phyloP scores from a whole-genome alignment of 257 asterid species.

The Solanum gandarillasii region DNA sequence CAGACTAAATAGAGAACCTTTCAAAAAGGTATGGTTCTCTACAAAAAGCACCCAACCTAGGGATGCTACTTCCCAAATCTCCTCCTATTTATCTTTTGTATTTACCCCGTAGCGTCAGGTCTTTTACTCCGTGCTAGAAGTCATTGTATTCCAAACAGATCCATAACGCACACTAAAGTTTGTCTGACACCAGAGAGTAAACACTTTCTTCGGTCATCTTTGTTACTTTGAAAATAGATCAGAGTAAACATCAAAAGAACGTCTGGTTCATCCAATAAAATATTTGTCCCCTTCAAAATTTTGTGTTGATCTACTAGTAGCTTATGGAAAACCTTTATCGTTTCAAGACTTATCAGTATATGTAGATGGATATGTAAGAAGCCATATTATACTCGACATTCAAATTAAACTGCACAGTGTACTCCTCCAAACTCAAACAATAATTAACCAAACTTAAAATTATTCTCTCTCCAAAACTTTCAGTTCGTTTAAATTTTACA shows the following conservation, averaged over 20 bases:
- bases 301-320: not conserved
- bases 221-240: not conserved
- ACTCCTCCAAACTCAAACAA: not conserved
- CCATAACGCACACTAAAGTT: not conserved
- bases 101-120: not conserved
- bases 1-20: not conserved
- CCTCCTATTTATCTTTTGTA: not conserved
- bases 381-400: not conserved
- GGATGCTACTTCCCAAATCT: not conserved
- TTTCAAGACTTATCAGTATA: not conserved
- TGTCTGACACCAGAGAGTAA: not conserved
- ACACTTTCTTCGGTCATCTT: not conserved
- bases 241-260: not conserved
- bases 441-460: not conserved
- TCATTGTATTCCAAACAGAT: not conserved
- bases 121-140: not conserved
- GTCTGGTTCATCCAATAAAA: not conserved
- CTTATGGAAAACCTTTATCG: not conserved
- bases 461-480: not conserved
- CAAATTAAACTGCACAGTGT: not conserved
- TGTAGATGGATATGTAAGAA: not conserved
- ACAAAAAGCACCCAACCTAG: not conserved
- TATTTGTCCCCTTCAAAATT: not conserved
- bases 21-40: not conserved
- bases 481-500: not conserved